These are phyloP conservation scores for Ascochyta koolunga DNA, from an alignment of 2,329 filamentous ascomycete species.

Conservation along the genomic window DNA sequence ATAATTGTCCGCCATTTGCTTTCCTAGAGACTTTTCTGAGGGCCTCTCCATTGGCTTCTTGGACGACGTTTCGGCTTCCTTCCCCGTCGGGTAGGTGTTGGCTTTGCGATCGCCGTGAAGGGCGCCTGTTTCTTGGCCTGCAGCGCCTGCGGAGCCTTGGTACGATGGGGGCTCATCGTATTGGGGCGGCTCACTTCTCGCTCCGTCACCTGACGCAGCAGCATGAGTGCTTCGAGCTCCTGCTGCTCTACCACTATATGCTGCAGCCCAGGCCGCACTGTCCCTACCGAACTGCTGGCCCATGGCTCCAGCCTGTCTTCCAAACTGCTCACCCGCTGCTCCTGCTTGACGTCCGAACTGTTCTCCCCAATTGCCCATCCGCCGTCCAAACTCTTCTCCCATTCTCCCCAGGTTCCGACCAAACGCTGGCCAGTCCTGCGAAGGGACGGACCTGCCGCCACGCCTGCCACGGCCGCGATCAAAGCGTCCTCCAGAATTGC, in stretches of 20 bases:
- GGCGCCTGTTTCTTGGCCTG: conserved; percentile 30
- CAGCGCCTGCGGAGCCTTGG: neutral
- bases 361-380: conserved; percentile 37
- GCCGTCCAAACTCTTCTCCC: conserved; percentile 44
- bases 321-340: conserved; percentile 28
- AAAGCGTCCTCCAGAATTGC: neutral
- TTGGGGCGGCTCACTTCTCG: conserved; percentile 5
- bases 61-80: neutral
- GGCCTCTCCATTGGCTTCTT: neutral
- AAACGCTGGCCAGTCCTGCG: conserved; percentile 21
- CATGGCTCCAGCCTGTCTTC: conserved; percentile 18
- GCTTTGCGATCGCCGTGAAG: conserved; percentile 14
- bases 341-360: conserved; percentile 37
- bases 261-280: conserved; percentile 5
- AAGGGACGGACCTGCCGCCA: conserved; percentile 7
- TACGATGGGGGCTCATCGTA: conserved; percentile 27
- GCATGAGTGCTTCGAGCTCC: neutral
- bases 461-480: neutral
- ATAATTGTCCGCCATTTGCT: conserved; percentile 11
- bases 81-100: neutral
- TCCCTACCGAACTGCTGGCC: conserved; percentile 19
- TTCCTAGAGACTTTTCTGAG: neutral
- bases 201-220: conserved; percentile 10
- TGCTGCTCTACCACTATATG: conserved; percentile 3
- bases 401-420: conserved; percentile 31